phyloP scores from a whole-genome alignment of 805 yeast species.

The Tetrapisispora phaffii region DNA sequence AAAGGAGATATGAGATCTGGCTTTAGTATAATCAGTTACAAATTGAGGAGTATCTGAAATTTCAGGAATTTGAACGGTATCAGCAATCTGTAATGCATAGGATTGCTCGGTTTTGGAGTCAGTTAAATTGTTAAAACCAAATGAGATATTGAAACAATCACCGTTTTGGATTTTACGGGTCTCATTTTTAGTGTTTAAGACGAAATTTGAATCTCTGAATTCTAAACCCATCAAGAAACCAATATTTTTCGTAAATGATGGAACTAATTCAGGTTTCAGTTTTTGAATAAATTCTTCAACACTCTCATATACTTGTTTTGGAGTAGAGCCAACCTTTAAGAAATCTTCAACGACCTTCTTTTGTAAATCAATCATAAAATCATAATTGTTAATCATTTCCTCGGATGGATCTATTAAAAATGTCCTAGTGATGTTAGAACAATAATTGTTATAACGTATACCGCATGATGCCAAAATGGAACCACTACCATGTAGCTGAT shows the following conservation, averaged over 20 bases:
- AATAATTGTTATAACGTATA: constrained; percentile 76
- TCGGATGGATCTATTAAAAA: constrained; percentile 82
- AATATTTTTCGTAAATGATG: constrained; percentile 61
- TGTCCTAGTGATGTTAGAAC: constrained; percentile 80
- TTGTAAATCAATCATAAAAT: constrained; percentile 62
- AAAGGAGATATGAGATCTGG: constrained; percentile 67
- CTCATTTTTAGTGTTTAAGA: constrained; percentile 64
- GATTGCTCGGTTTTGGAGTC: constrained; percentile 42
- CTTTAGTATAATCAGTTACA: constrained; percentile 66
- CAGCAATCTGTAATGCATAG: constrained; percentile 69
- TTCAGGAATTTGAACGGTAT: constrained; percentile 60
- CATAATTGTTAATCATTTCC: constrained; percentile 70
- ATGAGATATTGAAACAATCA: constrained; percentile 60
- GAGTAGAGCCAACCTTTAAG: constrained; percentile 58
- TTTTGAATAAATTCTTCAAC: constrained; percentile 50
- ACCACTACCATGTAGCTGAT: constrained; percentile 57
- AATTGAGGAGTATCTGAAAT: constrained; percentile 43
- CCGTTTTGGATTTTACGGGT: constrained; percentile 53
- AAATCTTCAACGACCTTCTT: constrained; percentile 43
- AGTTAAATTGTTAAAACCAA: constrained; percentile 63
- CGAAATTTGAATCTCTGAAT: constrained; percentile 68
- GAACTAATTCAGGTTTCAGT: constrained; percentile 55
- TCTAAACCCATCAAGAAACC: constrained; percentile 90
- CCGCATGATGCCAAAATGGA: constrained; percentile 79
- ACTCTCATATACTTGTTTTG: constrained; percentile 57